Evolutionary conservation across 2,329 filamentous ascomycete genomes (phyloP), one percentile per base, ranked within the genome.

Genomic region (Cadophora gregata): DNA sequence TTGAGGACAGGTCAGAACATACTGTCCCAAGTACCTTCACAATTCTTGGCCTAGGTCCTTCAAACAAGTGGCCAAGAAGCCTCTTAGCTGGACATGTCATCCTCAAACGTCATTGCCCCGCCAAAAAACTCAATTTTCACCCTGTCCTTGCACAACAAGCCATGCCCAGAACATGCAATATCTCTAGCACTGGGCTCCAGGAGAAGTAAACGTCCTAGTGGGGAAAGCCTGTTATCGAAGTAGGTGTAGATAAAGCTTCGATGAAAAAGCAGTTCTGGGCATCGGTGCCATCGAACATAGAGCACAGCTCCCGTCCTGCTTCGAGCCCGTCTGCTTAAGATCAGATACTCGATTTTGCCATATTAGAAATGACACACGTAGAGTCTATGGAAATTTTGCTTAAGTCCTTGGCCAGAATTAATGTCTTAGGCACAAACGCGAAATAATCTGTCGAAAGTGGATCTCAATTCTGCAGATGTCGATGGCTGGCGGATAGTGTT

Each of bases 141-240:
- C 38, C 62, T 72, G 9, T 65, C 61, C 21, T 76, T 69, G 69
- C 78, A 78, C 70, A 69, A 68, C 31, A 62, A 64, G 38, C 53
- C 75, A 6, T 77, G 78, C 63, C 60, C 74, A n/a, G n/a, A n/a
- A n/a, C n/a, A n/a, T 3, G 68, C 70, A 53, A 77, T 79, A 55
- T 75, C 69, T 3, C 76, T 75, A 7, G 61, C 68, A n/a, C 25
- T 24, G 6, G 1, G 56, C 63, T 21, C 24, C 8, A 9, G 65
- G 68, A 21, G 69, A 71, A 45, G 58, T 48, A 16, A 59, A 71
- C 31, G 8, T 69, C 8, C 63, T 71, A 12, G 70, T 62, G 69
- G 66, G 69, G 69, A 10, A 64, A 60, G 24, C 64, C 53, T 1
- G 71, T 71, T 0, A 71, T 76, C 2, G 72, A 75, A 38, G 63